Evolutionary conservation across 305 asterid species (phyloP).

Genomic region (Fraxinus dipetala): DNA sequence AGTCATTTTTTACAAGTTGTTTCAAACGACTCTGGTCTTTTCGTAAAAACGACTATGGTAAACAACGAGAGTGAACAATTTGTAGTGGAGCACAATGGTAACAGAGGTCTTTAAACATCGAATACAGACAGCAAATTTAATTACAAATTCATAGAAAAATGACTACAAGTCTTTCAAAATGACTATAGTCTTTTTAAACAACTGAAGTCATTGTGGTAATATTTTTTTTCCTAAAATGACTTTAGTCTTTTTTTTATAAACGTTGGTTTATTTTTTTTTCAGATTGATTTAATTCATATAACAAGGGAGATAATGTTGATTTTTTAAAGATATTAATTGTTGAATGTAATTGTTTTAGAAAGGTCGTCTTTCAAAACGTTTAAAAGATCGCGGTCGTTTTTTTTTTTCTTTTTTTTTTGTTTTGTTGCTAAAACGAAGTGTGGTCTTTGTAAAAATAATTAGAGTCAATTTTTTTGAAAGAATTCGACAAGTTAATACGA

Average conservation of each 20-base stretch:
- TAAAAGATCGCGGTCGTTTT: background rate
- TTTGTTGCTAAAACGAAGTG: background rate
- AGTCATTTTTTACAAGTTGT: background rate
- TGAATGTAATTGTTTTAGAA: background rate
- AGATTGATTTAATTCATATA: no score
- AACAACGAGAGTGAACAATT: background rate
- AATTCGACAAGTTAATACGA: background rate
- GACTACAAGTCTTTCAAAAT: background rate
- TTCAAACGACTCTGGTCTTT: background rate
- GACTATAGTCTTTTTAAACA: background rate
- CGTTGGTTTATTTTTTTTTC: background rate
- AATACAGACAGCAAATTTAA: background rate
- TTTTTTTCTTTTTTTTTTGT: no score
- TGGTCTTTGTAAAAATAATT: background rate
- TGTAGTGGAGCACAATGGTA: no score
- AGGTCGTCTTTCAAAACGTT: background rate
- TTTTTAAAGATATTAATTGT: no score
- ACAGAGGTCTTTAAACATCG: no score
- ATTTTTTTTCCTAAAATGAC: background rate
- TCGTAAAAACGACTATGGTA: no score
- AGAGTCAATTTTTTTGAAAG: background rate
- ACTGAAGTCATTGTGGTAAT: background rate
- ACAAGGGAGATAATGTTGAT: background rate
- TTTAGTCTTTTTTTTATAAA: background rate
- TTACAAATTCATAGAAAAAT: background rate